phyloP scores from a whole-genome alignment of 2,329 filamentous ascomycete species.

The Fonsecaea monophora region DNA sequence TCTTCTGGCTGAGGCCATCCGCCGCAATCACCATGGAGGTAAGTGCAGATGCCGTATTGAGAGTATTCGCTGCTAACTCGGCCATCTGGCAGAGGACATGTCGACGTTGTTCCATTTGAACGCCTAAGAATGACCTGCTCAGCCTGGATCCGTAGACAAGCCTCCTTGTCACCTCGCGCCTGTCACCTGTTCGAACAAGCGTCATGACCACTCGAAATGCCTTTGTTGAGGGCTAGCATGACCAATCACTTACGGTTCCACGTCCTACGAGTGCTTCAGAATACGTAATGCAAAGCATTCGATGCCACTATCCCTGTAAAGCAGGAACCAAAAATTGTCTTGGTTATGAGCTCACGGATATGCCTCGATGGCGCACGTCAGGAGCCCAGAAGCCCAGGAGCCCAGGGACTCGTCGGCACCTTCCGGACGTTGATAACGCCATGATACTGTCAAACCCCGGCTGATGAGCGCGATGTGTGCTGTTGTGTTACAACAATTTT shows the following conservation, averaged over 20 bases:
- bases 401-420: conserved; percentile 1
- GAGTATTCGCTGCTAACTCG: conserved; percentile 21
- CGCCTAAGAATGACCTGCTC: conserved; percentile 57
- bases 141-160: background rate
- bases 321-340: background rate
- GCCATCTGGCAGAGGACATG: conserved; percentile 49
- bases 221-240: background rate
- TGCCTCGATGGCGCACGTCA: background rate
- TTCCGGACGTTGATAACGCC: conserved; percentile 2
- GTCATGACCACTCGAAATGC: conserved; percentile 4
- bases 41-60: conserved; percentile 65
- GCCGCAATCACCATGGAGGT: conserved; percentile 95
- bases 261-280: background rate
- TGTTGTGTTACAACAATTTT: conserved; percentile 22
- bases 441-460: background rate
- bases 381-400: background rate
- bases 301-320: background rate
- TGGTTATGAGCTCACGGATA: conserved; percentile 3
- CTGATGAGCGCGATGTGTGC: conserved; percentile 9
- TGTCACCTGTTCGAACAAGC: background rate
- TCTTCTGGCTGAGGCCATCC: conserved; percentile 87
- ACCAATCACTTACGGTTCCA: background rate
- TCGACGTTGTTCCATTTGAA: conserved; percentile 65
- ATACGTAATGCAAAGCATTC: background rate
- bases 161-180: background rate